A percentile compares a stretch with the other conserved stretches of the same genome.
These are phyloP conservation scores for Cadophora gregata DNA, from an alignment of 2,329 filamentous ascomycete genomes.

Conservation along the genomic window DNA sequence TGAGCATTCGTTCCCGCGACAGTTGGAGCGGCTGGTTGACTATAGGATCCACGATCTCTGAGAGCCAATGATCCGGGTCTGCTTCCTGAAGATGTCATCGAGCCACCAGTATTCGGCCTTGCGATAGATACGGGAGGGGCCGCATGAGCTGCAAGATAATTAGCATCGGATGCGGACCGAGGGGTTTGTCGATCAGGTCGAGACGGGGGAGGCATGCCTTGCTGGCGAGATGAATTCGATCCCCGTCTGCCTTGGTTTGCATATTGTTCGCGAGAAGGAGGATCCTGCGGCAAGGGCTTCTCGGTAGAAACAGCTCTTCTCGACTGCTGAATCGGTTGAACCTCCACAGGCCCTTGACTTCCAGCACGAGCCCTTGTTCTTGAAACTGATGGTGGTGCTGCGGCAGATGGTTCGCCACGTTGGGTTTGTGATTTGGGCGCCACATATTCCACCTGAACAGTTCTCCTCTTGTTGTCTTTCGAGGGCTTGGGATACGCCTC, in stretches of 20 bases:
- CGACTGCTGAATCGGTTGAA: slow-evolving; percentile 40
- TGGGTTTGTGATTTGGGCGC: slow-evolving; percentile 86
- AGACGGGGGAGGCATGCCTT: slow-evolving; percentile 52
- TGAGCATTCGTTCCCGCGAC: slow-evolving; percentile 89
- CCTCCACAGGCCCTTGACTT: slow-evolving; percentile 58
- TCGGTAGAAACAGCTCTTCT: slow-evolving; percentile 52
- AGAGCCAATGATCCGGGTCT: slow-evolving; percentile 56
- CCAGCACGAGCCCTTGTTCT: slow-evolving; percentile 61
- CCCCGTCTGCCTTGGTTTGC: slow-evolving; percentile 50
- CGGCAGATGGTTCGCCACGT: slow-evolving; percentile 56
- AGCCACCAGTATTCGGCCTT: slow-evolving; percentile 82
- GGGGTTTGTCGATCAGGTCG: slow-evolving; percentile 57
- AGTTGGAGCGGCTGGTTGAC: slow-evolving; percentile 84
- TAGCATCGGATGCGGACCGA: slow-evolving; percentile 60
- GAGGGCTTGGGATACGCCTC: slow-evolving; percentile 66
- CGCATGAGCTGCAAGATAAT: slow-evolving; percentile 58
- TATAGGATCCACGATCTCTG: slow-evolving; percentile 81
- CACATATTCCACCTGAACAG: slow-evolving; percentile 97
- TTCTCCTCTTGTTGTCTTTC: slow-evolving; percentile 89
- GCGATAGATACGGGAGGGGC: slow-evolving; percentile 50
- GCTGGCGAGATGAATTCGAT: slow-evolving; percentile 42
- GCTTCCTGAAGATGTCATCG: slow-evolving; percentile 69
- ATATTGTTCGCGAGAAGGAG: slow-evolving; percentile 56
- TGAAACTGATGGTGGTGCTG: slow-evolving; percentile 43
- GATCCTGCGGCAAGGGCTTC: slow-evolving; percentile 66